Conservation (phyloP, 331 rosid species). For the Telfairia occidentalis region DNA sequence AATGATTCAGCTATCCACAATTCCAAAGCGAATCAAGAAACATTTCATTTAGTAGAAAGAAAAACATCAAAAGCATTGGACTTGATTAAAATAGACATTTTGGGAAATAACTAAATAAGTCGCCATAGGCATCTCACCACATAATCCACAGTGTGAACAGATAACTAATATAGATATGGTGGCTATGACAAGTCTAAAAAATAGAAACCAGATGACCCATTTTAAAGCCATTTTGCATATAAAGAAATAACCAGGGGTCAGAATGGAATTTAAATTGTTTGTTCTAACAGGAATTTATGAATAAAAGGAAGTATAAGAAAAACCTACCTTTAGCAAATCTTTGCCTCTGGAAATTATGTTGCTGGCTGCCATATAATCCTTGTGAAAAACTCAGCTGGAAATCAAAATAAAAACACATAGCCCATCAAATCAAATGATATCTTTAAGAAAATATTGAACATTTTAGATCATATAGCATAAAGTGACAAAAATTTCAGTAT, state of each 20-base stretch:
- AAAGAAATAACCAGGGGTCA: background rate
- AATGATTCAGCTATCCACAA: conserved; percentile 37
- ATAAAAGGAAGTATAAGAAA: background rate
- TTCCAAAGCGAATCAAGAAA: conserved; percentile 5
- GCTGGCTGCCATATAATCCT: conserved; percentile 34
- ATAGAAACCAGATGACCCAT: background rate
- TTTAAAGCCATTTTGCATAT: background rate
- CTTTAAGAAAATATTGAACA: background rate
- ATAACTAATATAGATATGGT: background rate
- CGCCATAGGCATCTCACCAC: background rate
- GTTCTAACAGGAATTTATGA: background rate
- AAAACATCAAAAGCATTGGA: background rate
- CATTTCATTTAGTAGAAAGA: background rate
- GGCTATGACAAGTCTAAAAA: background rate
- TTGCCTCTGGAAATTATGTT: conserved; percentile 28
- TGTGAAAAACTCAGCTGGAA: conserved; percentile 52
- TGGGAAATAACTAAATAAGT: conserved; percentile 9
- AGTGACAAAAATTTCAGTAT: background rate
- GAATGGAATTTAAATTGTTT: background rate
- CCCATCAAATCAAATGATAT: background rate
- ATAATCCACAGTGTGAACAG: background rate
- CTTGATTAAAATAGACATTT: background rate
- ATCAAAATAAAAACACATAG: conserved; percentile 19
- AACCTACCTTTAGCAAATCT: conserved; percentile 47
- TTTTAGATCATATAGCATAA: background rate